Base-by-base conservation (phyloP, 2,329 filamentous ascomycete species). In the Myriangium duriaei region DNA sequence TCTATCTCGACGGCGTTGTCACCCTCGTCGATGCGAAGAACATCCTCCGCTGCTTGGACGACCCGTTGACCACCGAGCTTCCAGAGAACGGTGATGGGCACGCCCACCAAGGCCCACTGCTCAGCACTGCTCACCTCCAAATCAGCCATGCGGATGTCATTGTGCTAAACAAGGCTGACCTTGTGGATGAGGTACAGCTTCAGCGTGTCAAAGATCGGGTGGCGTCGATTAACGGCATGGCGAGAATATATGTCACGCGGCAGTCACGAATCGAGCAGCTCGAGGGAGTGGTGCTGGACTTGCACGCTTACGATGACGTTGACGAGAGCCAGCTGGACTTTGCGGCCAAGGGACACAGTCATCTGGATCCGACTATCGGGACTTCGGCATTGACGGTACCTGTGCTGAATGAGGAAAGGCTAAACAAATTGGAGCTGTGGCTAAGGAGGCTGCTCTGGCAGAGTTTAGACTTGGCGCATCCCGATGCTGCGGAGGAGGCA, bases 111-210 rank as follows among this genome's bases (percentile, higher is more conserved):
- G 78, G 79, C 0, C 78, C 81, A 1, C 62, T 86, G 6, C 73
- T 95, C 59, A 95, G 88, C 0, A 94, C 84, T 2, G 91, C 91
- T 1, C 91, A 98, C 58, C 71, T 96, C 33, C 91, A 98, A 53
- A 93, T 98, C 43, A 95, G 86, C 1, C 88, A 98, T 52, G 91
- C 91, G 5, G 91, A 98, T 60, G 85, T 96, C 6, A 73, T 98
- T 31, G 75, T 98, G 28, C 74, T 98, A 49, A 98, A 98, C 63
- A 98, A 98, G 59, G 70, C 79, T 3, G 91, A 98, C 54, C 67
- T 95, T 3, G 86, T 96, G 3, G 74, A 70, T 4, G 56, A 70
- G 1, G 62, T 71, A 5, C 76, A 94, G 50, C 69, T 96, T 1
- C 60, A 73, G n/a, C 60, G 55, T 0, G 82, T 95, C 5, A 71